These are phyloP conservation scores for Niveomyces coronatus DNA, from an alignment of 2,329 filamentous ascomycete genomes.

Conservation along the genomic window DNA sequence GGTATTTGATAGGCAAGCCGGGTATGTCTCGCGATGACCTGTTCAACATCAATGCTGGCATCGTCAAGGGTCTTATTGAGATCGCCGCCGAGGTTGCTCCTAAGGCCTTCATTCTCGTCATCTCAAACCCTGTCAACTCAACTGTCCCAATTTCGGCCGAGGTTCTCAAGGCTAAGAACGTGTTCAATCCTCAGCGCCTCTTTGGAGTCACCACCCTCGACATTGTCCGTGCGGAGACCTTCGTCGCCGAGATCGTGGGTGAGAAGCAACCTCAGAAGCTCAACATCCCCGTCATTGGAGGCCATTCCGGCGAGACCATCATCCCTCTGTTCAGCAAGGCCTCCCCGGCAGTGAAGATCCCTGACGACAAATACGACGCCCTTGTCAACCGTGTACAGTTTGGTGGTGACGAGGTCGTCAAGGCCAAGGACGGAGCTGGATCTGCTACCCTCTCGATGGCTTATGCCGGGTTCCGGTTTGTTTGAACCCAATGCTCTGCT, in stretches of 20 bases:
- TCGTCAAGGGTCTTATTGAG: constrained; percentile 89
- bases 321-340: constrained; percentile 94
- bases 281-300: constrained; percentile 85
- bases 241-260: constrained; percentile 77
- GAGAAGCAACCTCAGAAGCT: constrained; percentile 73
- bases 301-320: constrained; percentile 96
- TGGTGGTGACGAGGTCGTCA: constrained; percentile 92
- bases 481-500: constrained; percentile 8
- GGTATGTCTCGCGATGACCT: constrained; percentile 99
- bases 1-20: constrained; percentile 72
- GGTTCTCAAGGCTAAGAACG: constrained; percentile 84
- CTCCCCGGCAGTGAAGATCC: constrained; percentile 68
- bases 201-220: constrained; percentile 99
- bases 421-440: constrained; percentile 86
- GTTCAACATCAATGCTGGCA: constrained; percentile 99
- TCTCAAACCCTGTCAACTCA: constrained; percentile 99
- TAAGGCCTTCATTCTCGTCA: constrained; percentile 91
- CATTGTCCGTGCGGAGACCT: constrained; percentile 95
- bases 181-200: constrained; percentile 90
- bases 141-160: constrained; percentile 96
- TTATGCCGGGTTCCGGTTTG: constrained; percentile 84
- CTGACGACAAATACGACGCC: constrained; percentile 79
- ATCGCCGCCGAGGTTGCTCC: constrained; percentile 78
- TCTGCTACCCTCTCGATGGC: constrained; percentile 93
- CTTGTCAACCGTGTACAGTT: constrained; percentile 95